Conservation (phyloP, 2,329 filamentous ascomycete genomes). For the Penicillium digitatum region DNA sequence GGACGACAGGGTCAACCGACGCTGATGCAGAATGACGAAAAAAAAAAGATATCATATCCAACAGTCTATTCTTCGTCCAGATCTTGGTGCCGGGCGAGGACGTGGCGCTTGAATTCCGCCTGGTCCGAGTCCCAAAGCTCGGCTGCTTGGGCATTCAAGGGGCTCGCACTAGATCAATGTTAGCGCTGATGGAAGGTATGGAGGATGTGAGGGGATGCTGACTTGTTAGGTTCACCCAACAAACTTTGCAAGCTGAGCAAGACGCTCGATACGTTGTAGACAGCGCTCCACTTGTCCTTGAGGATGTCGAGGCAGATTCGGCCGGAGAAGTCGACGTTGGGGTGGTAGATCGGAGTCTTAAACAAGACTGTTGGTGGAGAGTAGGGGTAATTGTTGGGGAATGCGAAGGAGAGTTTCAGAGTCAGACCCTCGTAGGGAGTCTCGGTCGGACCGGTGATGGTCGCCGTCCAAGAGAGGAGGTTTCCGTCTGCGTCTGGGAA, state of each 20-base stretch:
- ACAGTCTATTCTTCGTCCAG: slow-evolving; percentile 45
- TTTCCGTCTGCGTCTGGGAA: slow-evolving; percentile 90
- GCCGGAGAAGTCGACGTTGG: slow-evolving; percentile 95
- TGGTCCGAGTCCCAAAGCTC: slow-evolving; percentile 90
- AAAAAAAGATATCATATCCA: slow-evolving; percentile 2
- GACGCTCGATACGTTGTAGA: slow-evolving; percentile 93
- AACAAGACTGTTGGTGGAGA: slow-evolving; percentile 86
- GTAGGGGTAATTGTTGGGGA: slow-evolving; percentile 91
- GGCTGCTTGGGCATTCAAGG: slow-evolving; percentile 91
- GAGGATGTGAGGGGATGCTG: slow-evolving; percentile 35
- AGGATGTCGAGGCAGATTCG: slow-evolving; percentile 96
- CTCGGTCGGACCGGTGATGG: slow-evolving; percentile 83
- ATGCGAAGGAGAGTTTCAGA: slow-evolving; percentile 88
- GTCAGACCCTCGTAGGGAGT: slow-evolving; percentile 85
- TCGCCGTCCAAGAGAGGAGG: slow-evolving; percentile 87
- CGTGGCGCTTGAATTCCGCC: slow-evolving; percentile 76
- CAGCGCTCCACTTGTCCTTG: slow-evolving; percentile 98
- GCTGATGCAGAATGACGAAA: slow-evolving; percentile 15
- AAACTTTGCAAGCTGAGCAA: slow-evolving; percentile 90
- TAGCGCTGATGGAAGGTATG: background rate
- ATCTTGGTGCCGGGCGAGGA: slow-evolving; percentile 61
- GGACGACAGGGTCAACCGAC: slow-evolving; percentile 13
- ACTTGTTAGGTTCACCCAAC: slow-evolving; percentile 98
- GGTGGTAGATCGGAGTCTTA: slow-evolving; percentile 98
- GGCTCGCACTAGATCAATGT: slow-evolving; percentile 65